A percentile compares a stretch with the other conserved stretches of the same genome.
Conservation (phyloP, 495 filamentous ascomycete genomes). For the Ascobolus immersus region DNA sequence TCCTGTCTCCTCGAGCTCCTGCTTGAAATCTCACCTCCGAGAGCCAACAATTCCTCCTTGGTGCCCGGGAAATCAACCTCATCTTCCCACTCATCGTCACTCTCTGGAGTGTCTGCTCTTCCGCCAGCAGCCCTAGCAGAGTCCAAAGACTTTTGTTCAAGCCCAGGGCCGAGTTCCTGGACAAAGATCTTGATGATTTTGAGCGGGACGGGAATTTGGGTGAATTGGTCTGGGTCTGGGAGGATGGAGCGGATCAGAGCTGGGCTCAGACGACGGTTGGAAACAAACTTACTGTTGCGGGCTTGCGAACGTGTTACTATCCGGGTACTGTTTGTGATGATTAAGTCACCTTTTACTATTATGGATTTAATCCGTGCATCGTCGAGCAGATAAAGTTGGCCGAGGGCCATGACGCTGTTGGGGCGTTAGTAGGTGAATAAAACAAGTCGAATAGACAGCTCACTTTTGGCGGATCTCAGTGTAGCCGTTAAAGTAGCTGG, state of each 20-base stretch:
- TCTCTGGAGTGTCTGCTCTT: slow-evolving; percentile 34
- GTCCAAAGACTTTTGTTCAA: slow-evolving; percentile 27
- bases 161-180: slow-evolving; percentile 54
- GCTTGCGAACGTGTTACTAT: slow-evolving; percentile 85
- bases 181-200: slow-evolving; percentile 94
- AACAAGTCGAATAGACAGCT: slow-evolving; percentile 3
- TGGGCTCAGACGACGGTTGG: no score
- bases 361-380: slow-evolving; percentile 58
- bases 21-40: slow-evolving; percentile 30
- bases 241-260: slow-evolving; percentile 9
- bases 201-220: slow-evolving; percentile 59
- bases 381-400: slow-evolving; percentile 63
- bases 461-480: slow-evolving; percentile 90
- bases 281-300: slow-evolving; percentile 37
- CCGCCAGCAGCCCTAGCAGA: slow-evolving; percentile 28
- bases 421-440: slow-evolving; percentile 2
- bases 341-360: slow-evolving; percentile 71
- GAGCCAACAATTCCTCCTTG: slow-evolving; percentile 60
- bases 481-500: slow-evolving; percentile 82
- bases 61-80: slow-evolving; percentile 40
- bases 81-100: slow-evolving; percentile 76
- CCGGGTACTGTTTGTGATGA: slow-evolving; percentile 50
- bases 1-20: slow-evolving; percentile 44
- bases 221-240: slow-evolving; percentile 64
- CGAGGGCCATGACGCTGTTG: slow-evolving; percentile 58